Percentiles rank a stretch among this genome's conserved stretches.
These are phyloP conservation scores for Diaporthe capsici DNA, from an alignment of 2,329 filamentous ascomycete species.

Conservation along the genomic window DNA sequence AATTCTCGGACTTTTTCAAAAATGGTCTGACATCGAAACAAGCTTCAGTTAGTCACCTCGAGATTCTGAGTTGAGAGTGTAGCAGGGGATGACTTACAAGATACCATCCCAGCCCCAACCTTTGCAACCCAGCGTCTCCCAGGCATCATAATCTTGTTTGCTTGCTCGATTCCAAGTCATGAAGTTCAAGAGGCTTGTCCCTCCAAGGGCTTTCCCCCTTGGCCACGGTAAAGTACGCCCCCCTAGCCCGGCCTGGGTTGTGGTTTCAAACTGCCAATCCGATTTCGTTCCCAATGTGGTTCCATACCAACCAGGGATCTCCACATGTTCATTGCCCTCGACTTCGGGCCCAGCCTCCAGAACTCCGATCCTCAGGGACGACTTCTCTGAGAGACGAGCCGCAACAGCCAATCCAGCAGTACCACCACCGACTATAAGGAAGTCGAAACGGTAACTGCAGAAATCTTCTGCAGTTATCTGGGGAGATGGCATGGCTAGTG, in stretches of 20 bases:
- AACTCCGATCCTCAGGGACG: slow-evolving; percentile 54
- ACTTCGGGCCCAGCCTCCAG: slow-evolving; percentile 53
- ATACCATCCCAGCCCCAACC: slow-evolving; percentile 48
- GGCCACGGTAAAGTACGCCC: background rate
- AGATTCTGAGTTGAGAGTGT: background rate
- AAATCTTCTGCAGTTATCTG: background rate
- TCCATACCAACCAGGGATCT: slow-evolving; percentile 10
- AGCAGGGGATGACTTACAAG: slow-evolving; percentile 6
- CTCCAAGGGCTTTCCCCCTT: slow-evolving; percentile 7
- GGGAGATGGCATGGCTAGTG: background rate
- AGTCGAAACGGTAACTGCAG: slow-evolving; percentile 50
- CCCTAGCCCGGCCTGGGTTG: background rate
- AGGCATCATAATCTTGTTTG: slow-evolving; percentile 45
- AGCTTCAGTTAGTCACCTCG: background rate
- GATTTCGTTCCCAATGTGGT: background rate
- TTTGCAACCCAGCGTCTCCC: slow-evolving; percentile 48
- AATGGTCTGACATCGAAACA: slow-evolving; percentile 46
- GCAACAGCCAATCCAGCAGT: slow-evolving; percentile 63
- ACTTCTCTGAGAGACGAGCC: slow-evolving; percentile 55
- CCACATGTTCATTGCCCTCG: slow-evolving; percentile 5
- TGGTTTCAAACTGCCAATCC: slow-evolving; percentile 29
- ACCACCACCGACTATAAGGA: slow-evolving; percentile 63
- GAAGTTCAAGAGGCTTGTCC: slow-evolving; percentile 32
- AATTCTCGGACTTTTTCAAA: slow-evolving; percentile 51
- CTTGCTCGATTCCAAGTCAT: slow-evolving; percentile 33